Percentiles rank a stretch among this genome's conserved stretches.
Conservation (phyloP, 257 asterid genomes). For the Scutellaria minor region DNA sequence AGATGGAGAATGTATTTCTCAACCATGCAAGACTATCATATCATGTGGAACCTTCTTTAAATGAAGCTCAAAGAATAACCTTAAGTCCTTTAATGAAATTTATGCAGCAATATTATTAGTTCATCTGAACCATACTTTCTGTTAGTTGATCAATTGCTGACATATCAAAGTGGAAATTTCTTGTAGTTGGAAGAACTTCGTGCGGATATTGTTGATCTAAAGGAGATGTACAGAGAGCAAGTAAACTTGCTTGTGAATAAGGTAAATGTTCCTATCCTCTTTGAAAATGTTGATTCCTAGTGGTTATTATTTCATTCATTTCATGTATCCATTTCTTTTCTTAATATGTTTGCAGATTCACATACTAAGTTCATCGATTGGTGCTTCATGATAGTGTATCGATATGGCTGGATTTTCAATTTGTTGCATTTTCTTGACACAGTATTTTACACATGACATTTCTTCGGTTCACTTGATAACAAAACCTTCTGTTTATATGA, state of each 20-base stretch:
- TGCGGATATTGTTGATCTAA: conserved; percentile 87
- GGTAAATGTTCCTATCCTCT: conserved; percentile 44
- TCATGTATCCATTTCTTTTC: background rate
- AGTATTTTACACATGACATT: background rate
- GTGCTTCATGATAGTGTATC: conserved; percentile 41
- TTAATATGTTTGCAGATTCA: conserved; percentile 62
- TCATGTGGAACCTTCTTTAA: no score
- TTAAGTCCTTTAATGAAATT: no score
- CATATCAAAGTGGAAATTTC: conserved; percentile 12
- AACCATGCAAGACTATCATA: background rate
- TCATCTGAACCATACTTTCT: background rate
- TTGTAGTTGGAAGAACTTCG: conserved; percentile 95
- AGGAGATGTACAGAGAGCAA: conserved; percentile 99
- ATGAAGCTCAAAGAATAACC: no score
- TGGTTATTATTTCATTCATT: background rate
- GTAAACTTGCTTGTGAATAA: conserved; percentile 93
- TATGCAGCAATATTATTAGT: background rate
- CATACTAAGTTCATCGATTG: conserved; percentile 60
- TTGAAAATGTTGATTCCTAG: background rate
- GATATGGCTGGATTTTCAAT: background rate
- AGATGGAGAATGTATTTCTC: background rate
- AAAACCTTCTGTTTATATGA: conserved; percentile 21
- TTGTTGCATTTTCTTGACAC: conserved; percentile 28
- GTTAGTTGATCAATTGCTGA: conserved; percentile 14
- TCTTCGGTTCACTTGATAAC: conserved; percentile 28